These are phyloP conservation scores for Melampsora americana DNA, from an alignment of 1,284 basidiomycete genomes.

Conservation along the genomic window DNA sequence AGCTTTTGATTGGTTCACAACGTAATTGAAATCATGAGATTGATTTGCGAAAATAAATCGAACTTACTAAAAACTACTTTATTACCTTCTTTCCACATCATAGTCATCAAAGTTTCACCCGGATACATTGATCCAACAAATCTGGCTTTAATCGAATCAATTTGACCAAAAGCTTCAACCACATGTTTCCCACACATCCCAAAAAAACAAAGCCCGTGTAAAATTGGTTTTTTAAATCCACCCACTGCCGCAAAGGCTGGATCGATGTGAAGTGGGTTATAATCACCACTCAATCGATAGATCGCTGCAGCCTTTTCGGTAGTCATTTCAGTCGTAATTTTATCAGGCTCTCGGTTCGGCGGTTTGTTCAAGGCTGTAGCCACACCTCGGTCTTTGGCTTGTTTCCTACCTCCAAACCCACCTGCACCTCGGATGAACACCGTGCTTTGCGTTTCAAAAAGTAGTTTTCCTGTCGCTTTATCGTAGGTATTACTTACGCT, in stretches of 20 bases:
- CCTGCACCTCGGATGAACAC: slow-evolving; percentile 90
- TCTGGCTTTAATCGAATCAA: slow-evolving; percentile 91
- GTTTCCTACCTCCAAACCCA: slow-evolving; percentile 88
- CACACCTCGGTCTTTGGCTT: slow-evolving; percentile 83
- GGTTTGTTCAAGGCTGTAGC: slow-evolving; percentile 79
- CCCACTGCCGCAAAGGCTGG: slow-evolving; percentile 90
- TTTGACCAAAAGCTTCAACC: slow-evolving; percentile 76
- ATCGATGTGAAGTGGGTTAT: slow-evolving; percentile 88
- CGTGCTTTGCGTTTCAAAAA: slow-evolving; percentile 91
- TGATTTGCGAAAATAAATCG: neutral
- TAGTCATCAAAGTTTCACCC: slow-evolving; percentile 72
- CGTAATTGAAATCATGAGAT: no score
- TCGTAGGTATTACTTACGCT: slow-evolving; percentile 73
- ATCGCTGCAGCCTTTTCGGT: slow-evolving; percentile 75
- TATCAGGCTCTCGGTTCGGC: slow-evolving; percentile 79
- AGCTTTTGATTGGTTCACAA: neutral
- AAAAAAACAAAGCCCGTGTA: slow-evolving; percentile 79
- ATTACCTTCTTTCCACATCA: slow-evolving; percentile 38
- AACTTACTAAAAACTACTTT: slow-evolving; percentile 36
- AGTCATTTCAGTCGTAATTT: slow-evolving; percentile 81
- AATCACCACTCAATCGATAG: slow-evolving; percentile 84
- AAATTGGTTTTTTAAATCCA: slow-evolving; percentile 80
- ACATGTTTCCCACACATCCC: slow-evolving; percentile 94
- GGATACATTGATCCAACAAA: slow-evolving; percentile 89
- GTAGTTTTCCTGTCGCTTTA: slow-evolving; percentile 69